Base-by-base conservation (phyloP, 129 eudicot species). In the Arctium minus region DNA sequence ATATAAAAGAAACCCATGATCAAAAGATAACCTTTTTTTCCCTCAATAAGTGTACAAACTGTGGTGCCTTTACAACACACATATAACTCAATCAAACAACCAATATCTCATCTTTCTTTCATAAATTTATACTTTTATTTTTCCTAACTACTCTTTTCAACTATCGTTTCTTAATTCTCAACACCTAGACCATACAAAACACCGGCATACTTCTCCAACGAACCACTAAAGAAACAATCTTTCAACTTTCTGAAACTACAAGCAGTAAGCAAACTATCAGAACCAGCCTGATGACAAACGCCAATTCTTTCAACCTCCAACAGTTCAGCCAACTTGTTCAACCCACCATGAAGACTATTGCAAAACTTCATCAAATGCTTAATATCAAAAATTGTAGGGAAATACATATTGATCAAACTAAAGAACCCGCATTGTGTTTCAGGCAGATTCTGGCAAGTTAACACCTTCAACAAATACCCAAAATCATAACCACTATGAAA, bases 291-390 rank as follows among this genome's bases (percentile, higher is more conserved):
- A 74, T 94, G 98, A 35, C 92, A 88, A 76, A 94, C 81, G 70
- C 98, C 90, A 35, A 85, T 86, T 39, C 90, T 82, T 42, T 88
- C 88, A 79, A 88, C 90, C 15, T 88, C 86, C 79, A 88, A 65
- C 72, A 78, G 38, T 46, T 94, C 98, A 9, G 98, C 97, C n/a
- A 94, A 83, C 91, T 94, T 94, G 68, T 90, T 94, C 87, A 94
- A 82, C 84, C 98, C 98, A 77, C 98, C 98, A 83, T 94, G 98
- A 70, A 94, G 88, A 81, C 92, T 90, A 46, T 94, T 92, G 69
- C 94, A 92, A 82, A 92, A 94, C 93, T 92, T 94, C 98, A 94
- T 94, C 91, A 94, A 69, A 79, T 94, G 94, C 86, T 94, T 94
- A 13, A 94, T 89, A 6, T 94, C 98, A 29, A 88, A 94, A 72